Percentiles rank a stretch among this genome's conserved stretches.
Conservation (phyloP, 768 basidiomycete genomes). For the Vararia minispora region DNA sequence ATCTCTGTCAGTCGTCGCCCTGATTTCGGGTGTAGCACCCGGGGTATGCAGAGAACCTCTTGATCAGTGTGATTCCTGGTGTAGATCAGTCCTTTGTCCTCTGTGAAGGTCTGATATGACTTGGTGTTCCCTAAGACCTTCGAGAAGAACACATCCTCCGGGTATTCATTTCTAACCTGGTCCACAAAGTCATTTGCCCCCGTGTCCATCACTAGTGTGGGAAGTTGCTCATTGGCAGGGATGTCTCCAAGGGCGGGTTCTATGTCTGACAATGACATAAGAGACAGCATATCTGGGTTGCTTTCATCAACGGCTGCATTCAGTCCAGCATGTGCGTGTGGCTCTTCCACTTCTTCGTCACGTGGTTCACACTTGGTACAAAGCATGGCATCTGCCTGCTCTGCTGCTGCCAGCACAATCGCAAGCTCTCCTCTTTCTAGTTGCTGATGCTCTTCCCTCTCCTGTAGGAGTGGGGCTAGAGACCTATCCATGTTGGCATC, state of each 20-base stretch:
- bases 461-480: too few relatives aligned
- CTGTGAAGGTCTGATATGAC: conserved; percentile 3
- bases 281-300: neutral
- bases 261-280: neutral
- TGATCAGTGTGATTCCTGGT: neutral
- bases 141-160: conserved; percentile 8
- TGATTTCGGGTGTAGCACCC: conserved; percentile 7
- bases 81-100: conserved; percentile 4
- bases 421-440: too few relatives aligned
- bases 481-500: too few relatives aligned
- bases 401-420: too few relatives aligned
- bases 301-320: too few relatives aligned
- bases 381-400: too few relatives aligned
- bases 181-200: conserved; percentile 6
- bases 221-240: neutral
- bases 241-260: neutral
- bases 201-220: too few relatives aligned
- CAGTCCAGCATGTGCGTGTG: too few relatives aligned
- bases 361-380: too few relatives aligned
- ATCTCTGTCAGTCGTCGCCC: conserved; percentile 10
- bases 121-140: conserved; percentile 3
- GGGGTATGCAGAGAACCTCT: conserved; percentile 15
- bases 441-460: neutral
- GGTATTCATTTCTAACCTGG: conserved; percentile 3
- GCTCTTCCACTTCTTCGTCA: neutral